phyloP scores from a whole-genome alignment of 441 rosid species.

The Hura crepitans region DNA sequence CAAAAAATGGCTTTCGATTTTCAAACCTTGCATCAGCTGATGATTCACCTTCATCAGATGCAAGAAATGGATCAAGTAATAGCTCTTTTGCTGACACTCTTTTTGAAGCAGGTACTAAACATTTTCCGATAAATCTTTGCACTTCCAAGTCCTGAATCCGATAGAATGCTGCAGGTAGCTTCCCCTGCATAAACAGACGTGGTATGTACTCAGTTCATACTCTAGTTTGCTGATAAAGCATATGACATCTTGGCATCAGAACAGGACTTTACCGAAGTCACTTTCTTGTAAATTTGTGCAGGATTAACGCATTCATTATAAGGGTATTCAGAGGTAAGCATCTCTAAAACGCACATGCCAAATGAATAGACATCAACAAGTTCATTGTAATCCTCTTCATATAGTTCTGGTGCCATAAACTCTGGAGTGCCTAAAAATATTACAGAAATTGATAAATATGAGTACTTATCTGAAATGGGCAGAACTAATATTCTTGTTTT shows the following conservation, averaged over 20 bases:
- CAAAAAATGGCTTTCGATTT: conserved; percentile 49
- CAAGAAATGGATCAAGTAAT: conserved; percentile 64
- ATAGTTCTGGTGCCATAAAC: conserved; percentile 87
- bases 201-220: background rate
- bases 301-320: conserved; percentile 67
- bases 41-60: conserved; percentile 36
- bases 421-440: conserved; percentile 58
- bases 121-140: conserved; percentile 67
- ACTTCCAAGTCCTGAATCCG: conserved; percentile 57
- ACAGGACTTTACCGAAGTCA: conserved; percentile 45
- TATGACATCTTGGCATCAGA: background rate
- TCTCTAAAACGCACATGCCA: conserved; percentile 80
- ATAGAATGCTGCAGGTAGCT: conserved; percentile 60
- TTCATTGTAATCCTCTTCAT: conserved; percentile 76
- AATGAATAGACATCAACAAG: conserved; percentile 78
- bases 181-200: conserved; percentile 43
- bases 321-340: conserved; percentile 70
- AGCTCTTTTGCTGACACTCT: conserved; percentile 66
- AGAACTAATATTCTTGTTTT: background rate
- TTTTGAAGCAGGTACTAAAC: conserved; percentile 57
- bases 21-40: conserved; percentile 23
- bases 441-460: background rate
- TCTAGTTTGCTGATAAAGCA: background rate
- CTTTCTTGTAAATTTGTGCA: conserved; percentile 83
- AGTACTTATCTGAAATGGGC: background rate